Conservation (phyloP, 768 basidiomycete species). For the Gymnopilus dilepis region DNA sequence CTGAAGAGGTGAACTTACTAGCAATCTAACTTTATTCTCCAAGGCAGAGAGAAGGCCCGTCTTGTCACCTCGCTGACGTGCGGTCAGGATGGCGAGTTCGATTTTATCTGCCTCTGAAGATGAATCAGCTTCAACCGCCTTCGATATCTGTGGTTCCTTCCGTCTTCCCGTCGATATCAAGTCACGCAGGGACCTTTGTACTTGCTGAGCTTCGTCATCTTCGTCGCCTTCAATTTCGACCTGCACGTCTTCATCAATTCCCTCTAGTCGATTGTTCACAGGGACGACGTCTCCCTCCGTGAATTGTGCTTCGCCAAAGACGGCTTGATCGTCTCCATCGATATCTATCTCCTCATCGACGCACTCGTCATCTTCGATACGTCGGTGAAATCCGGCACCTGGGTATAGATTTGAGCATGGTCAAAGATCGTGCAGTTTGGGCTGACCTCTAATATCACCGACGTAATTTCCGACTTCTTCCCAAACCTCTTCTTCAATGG, state of each 20-base stretch:
- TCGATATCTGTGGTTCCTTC: conserved; percentile 15
- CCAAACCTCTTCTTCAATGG: conserved; percentile 36
- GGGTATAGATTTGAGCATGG: background rate
- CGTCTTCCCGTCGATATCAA: conserved; percentile 50
- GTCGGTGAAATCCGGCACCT: conserved; percentile 79
- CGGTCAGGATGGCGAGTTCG: conserved; percentile 54
- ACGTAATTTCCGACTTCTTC: conserved; percentile 46
- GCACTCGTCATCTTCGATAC: conserved; percentile 61
- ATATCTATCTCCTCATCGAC: conserved; percentile 83
- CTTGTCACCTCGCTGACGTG: conserved; percentile 53
- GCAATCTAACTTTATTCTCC: conserved; percentile 62
- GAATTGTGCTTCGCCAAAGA: conserved; percentile 77
- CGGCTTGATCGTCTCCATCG: conserved; percentile 73
- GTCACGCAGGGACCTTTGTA: conserved; percentile 49
- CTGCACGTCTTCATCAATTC: conserved; percentile 43
- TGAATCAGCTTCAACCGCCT: conserved; percentile 41
- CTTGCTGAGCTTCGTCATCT: conserved; percentile 37
- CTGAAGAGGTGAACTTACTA: conserved; percentile 46
- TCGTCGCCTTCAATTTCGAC: conserved; percentile 48
- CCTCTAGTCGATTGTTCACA: conserved; percentile 28
- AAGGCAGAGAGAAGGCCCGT: conserved; percentile 56
- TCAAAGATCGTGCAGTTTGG: conserved; percentile 14
- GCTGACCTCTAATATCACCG: conserved; percentile 54
- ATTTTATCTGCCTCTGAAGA: conserved; percentile 49
- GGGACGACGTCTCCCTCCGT: conserved; percentile 72